Base-by-base conservation (phyloP, 257 asterid species). In the Verbascum thapsus region DNA sequence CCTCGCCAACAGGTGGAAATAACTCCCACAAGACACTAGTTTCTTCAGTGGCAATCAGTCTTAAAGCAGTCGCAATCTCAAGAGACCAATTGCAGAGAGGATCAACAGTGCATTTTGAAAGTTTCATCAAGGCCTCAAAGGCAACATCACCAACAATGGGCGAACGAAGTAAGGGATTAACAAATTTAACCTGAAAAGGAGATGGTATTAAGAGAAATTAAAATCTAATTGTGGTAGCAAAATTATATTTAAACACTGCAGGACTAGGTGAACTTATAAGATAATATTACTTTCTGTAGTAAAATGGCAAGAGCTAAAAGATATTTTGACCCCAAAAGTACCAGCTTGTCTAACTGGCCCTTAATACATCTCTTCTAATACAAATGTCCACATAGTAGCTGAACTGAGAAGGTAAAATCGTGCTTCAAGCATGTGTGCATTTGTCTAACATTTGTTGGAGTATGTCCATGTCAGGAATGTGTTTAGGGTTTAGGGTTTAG, bases 81-180 rank as follows among this genome's bases (percentile, higher is more conserved):
- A 84, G 81, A 61, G 96, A 87, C 97, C 99, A 92, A 75, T 89
- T 92, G 80, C 91, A 83, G 54, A 92, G 86, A 71, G 99, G 99
- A 47, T 82, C 76, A 48, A 82, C 81, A 51, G 91, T 81, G 61
- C 99, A 92, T 75, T 76, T 87, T 19, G 99, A 82, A 72, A 92
- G 94, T 68, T 87, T 89, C 81, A 82, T 86, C 83, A 89, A 65
- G 65, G 96, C 68, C 84, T 80, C 94, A 75, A 85, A 92, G 40
- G 99, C 97, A 76, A 77, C 95, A 72, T 82, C 89, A 69, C 97
- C 94, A 40, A 89, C 94, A 52, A 92, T 78, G 44, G 87, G 88
- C 20, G 99, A 92, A 56, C 72, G 75, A 16, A 92, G 88, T 41
- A 92, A 81, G 39, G 96, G 91, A 67, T 70, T 82, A 69, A 90